Evolutionary conservation across 1,284 basidiomycete species (phyloP), one percentile per base, ranked within the genome.

Genomic region (Naganishia sp.): DNA sequence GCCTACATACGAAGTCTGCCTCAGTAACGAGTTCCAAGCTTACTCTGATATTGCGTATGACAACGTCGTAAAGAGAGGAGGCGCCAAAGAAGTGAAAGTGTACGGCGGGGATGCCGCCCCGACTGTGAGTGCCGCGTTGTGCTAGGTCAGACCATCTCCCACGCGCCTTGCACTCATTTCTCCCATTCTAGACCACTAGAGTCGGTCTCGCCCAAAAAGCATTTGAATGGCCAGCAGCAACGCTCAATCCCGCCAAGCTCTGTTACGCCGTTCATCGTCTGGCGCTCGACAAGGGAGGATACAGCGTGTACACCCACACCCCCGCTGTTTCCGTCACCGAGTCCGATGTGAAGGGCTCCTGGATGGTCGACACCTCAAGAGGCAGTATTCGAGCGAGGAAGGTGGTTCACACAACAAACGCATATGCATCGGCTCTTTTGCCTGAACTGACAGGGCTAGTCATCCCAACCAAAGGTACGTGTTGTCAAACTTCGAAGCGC

Each of bases 211-310:
- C 63, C 2, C n/a, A 58, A 10, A 57, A 63, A 9, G 70, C 71
- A 13, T 72, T 60, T 49, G 65, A 70, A 31, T 76, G 75, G 74
- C 62, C 63, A 31, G 76, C 75, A 4, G 73, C 74, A 23, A 75
- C 73, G 23, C 42, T 76, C 31, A 74, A 76, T 64, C 76, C 76
- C 10, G 73, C 74, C 21, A 72, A 76, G 58, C 71, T 76, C 35
- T 71, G 69, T 11, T 68, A 72, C 3, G 73, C 68, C 13, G 70
- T 77, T 6, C 71, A 75, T 50, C 50, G 42, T 10, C 45, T 72
- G n/a, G 70, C 70, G 52, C 51, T 57, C 50, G 49, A 51, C 2
- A 47, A 56, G 11, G 70, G 65, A 1, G 72, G 74, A 15, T 76
- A 74, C 43, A 62, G 64, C 17, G 68, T 74, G 0, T 75, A 69